Conservation (phyloP, 768 basidiomycete species). For the Russula compacta region DNA sequence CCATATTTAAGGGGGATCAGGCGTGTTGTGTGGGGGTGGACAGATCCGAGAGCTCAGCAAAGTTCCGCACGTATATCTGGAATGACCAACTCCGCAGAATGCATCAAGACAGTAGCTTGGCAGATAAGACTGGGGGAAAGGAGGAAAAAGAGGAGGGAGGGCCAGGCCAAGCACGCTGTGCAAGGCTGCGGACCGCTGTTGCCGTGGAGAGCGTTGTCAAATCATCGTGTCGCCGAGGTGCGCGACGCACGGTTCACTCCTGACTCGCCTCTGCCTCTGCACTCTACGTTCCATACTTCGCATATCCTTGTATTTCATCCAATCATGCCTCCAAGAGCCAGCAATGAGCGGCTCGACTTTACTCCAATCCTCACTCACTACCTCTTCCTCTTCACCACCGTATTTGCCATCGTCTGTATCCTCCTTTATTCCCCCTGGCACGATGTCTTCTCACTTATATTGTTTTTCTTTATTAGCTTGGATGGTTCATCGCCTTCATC, state of each 20-base stretch:
- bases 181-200: neutral
- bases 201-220: neutral
- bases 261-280: neutral
- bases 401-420: slow-evolving; percentile 63
- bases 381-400: slow-evolving; percentile 80
- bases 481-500: slow-evolving; percentile 40
- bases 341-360: slow-evolving; percentile 64
- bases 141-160: no score
- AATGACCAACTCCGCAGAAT: no score
- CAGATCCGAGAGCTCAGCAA: neutral
- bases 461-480: slow-evolving; percentile 24
- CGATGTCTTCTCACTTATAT: neutral
- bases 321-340: slow-evolving; percentile 41
- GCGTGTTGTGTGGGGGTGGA: no score
- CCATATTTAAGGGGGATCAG: neutral
- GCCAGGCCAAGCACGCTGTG: no score
- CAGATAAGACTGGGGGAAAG: no score
- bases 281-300: no score
- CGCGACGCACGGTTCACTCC: no score
- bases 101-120: no score
- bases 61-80: no score
- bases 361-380: slow-evolving; percentile 88
- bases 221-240: no score
- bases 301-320: neutral
- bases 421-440: neutral